Conservation (phyloP, 164 flowering plant species). For the Cinnamomum chago region DNA sequence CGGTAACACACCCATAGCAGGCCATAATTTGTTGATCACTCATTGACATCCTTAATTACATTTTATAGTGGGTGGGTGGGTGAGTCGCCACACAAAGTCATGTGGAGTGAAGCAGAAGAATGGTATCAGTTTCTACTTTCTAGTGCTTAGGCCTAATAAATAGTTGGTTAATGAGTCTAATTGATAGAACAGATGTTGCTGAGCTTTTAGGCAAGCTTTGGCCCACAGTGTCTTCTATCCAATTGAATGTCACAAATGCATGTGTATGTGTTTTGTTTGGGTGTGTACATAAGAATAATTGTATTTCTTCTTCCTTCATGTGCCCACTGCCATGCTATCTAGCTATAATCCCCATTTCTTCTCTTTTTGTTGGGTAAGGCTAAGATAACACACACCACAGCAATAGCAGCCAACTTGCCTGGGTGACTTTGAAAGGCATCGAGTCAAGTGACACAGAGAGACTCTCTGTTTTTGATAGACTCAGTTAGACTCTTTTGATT, state of each 20-base stretch:
- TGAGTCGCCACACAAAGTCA: neutral
- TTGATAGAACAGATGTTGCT: neutral
- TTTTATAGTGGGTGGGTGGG: neutral
- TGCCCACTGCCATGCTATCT: neutral
- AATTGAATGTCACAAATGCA: neutral
- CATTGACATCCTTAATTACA: neutral
- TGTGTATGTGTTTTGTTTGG: neutral
- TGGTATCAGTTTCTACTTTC: too few relatives aligned
- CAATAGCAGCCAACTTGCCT: neutral
- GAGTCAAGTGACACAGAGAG: too few relatives aligned
- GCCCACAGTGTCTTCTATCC: neutral
- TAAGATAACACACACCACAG: neutral
- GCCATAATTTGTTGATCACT: neutral
- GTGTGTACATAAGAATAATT: neutral
- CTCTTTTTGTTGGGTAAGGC: neutral
- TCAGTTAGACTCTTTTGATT: too few relatives aligned
- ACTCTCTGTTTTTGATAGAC: too few relatives aligned
- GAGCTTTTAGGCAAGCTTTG: neutral
- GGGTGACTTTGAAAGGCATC: neutral
- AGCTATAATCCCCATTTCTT: neutral
- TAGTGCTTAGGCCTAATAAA: neutral
- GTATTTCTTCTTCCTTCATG: neutral
- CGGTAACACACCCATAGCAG: neutral
- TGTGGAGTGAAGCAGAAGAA: neutral
- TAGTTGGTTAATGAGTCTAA: neutral